Evolutionary conservation across 805 yeast species (phyloP), one percentile per base, ranked within the genome.

Genomic region (Starmerella stigmatis): DNA sequence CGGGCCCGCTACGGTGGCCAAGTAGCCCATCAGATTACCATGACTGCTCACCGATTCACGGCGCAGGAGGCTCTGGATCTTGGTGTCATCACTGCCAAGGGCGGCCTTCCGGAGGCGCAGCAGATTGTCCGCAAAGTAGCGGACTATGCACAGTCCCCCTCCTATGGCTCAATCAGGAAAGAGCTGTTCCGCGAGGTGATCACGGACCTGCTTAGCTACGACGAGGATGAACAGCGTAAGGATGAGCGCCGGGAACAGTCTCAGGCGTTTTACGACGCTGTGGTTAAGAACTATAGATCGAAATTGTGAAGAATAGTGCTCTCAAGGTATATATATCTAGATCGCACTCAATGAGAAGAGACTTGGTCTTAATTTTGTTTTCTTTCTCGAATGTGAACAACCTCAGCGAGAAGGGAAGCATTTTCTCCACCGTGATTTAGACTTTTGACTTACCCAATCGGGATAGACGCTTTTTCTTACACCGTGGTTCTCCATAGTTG

Each of bases 51-150:
- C 30, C 49, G 69, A 26, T 65, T 61, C 51, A 38, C 62, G 4
- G 63, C 60, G 4, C 85, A 86, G 59, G 96, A 88, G 57, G 94
- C 97, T 0, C 70, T 88, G 47, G 86, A 88, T 63, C 95, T 85
- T 64, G 96, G 62, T 2, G 38, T 65, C 7, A 54, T 65, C 35
- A 62, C 65, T 34, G 59, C 57, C 1, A 48, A 54, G 26, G 69
- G 69, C 7, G 62, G 56, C n/a, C 41, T 62, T 23, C 51, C 53
- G 2, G 66, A 62, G 39, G 67, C 57, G 4, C 62, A 60, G 43
- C 59, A 30, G 20, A 47, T 64, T 28, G 66, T 55, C 11, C 41
- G 39, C 31, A 43, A 49, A 39, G 45, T 57, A 17, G 45, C 44
- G 21, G 45, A 44, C 26, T 48, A 55, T 22, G 60, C 64, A 8